Evolutionary conservation across 805 yeast species (phyloP), one percentile per base, ranked within the genome.

Genomic region (Wickerhamiella sergipiensis): DNA sequence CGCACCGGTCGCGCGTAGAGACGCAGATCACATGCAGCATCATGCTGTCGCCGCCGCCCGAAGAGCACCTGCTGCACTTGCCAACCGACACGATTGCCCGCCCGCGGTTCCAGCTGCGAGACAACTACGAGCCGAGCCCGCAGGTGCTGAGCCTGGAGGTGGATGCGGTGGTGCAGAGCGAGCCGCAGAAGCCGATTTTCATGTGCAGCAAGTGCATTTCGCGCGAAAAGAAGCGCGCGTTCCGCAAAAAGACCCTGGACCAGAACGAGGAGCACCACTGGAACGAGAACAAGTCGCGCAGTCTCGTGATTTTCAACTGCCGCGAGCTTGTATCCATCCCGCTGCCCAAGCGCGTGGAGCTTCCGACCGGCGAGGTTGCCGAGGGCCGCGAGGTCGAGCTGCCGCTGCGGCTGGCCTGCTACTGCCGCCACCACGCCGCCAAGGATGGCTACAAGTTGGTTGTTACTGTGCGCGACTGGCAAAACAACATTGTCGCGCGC

Each of bases 401-500:
- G 4, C 77, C 78, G 19, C 70, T 95, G 22, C 78, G 98, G 66
- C 79, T 92, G 43, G 90, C 90, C 9, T 90, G 98, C 67, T 90
- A 92, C 65, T 92, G 97, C 68, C 79, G 97, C 57, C 98, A 92
- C 67, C 98, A 92, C 67, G 79, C 80, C 57, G 95, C 89, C 55
- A 71, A 81, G n/a, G 75, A 75, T 42, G 98, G 98, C 1, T 90
- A 89, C 70, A 79, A 78, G 61, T 69, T 85, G 40, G 67, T 85
- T 45, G 78, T 85, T 55, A 54, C 55, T 6, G 62, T 90, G 47
- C 81, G 78, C 54, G 80, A 89, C 64, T 62, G 71, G 51, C 62
- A 71, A 8, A 83, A 81, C 21, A 71, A 73, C 22, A 73, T 87
- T 4, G 73, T 90, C 17, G 96, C 89, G 6, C 81, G 81, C 59